phyloP scores from a whole-genome alignment of 257 asterid genomes.

The Buddleja alternifolia region DNA sequence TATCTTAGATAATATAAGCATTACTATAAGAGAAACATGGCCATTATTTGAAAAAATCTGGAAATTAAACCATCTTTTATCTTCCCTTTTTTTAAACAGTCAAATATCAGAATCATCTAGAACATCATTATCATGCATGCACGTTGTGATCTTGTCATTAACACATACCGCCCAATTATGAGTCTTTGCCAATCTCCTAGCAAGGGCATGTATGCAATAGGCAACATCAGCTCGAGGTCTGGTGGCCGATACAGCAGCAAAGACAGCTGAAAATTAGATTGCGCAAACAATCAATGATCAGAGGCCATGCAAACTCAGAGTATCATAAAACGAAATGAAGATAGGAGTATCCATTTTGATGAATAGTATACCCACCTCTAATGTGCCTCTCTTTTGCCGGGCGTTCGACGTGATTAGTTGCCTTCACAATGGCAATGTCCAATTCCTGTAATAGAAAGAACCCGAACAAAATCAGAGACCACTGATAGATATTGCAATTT shows the following conservation, averaged over 20 bases:
- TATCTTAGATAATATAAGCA: not conserved
- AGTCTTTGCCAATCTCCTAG: constrained; percentile 86
- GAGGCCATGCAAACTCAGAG: not conserved
- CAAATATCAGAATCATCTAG: not conserved
- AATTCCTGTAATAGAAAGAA: constrained; percentile 56
- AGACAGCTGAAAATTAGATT: constrained; percentile 64
- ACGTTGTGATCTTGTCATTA: constrained; percentile 5
- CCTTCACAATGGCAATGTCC: constrained; percentile 97
- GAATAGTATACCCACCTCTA: constrained; percentile 54
- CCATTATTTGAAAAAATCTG: not conserved
- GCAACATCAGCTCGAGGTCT: constrained; percentile 99
- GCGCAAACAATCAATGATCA: constrained; percentile 29
- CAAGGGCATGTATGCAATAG: constrained; percentile 94
- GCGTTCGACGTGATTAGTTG: constrained; percentile 93
- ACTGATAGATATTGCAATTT: constrained; percentile 13
- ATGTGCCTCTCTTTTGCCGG: constrained; percentile 97
- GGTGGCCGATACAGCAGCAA: constrained; percentile 87
- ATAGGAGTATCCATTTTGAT: not conserved
- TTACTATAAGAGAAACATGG: constrained; percentile 4
- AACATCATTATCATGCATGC: constrained; percentile 1
- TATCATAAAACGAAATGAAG: constrained; percentile 9
- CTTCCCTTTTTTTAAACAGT: not conserved
- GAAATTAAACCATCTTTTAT: not conserved
- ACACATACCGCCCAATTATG: constrained; percentile 96
- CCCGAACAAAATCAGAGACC: constrained; percentile 11